These are phyloP conservation scores for Sphaerulina populicola DNA, from an alignment of 2,329 filamentous ascomycete genomes.

Conservation along the genomic window DNA sequence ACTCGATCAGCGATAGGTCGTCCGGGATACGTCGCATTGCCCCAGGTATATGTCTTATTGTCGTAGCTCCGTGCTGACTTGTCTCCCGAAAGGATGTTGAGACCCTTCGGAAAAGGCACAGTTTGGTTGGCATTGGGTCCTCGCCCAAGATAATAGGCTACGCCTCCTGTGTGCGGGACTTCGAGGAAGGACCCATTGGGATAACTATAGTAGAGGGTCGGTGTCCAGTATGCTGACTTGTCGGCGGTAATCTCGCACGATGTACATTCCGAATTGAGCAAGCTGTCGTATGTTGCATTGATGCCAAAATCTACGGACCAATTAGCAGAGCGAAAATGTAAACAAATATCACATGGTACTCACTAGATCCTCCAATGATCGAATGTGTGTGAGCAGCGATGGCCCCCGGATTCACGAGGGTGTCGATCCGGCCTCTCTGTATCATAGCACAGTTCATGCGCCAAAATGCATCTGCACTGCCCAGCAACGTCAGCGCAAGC, in stretches of 20 bases:
- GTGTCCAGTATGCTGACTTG: constrained; percentile 35
- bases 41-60: constrained; percentile 32
- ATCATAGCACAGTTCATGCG: constrained; percentile 32
- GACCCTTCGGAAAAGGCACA: constrained; percentile 56
- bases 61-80: constrained; percentile 45
- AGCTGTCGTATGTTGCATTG: constrained; percentile 52
- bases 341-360: constrained; percentile 2
- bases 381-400: constrained; percentile 31
- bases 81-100: constrained; percentile 64
- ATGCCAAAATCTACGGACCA: constrained; percentile 48
- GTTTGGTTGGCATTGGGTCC: constrained; percentile 50
- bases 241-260: constrained; percentile 32
- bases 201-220: constrained; percentile 32
- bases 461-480: constrained; percentile 30
- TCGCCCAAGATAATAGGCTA: constrained; percentile 60
- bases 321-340: background rate
- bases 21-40: constrained; percentile 29
- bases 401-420: constrained; percentile 30
- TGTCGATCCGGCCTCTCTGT: constrained; percentile 33
- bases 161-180: constrained; percentile 55
- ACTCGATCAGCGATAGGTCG: constrained; percentile 47
- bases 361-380: constrained; percentile 31
- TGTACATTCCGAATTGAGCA: constrained; percentile 50
- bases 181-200: constrained; percentile 32
- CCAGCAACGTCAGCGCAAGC: constrained; percentile 12